Percentiles rank a stretch among this genome's conserved stretches.
phyloP scores from a whole-genome alignment of 2,329 filamentous ascomycete species.

The Seiridium unicorne region DNA sequence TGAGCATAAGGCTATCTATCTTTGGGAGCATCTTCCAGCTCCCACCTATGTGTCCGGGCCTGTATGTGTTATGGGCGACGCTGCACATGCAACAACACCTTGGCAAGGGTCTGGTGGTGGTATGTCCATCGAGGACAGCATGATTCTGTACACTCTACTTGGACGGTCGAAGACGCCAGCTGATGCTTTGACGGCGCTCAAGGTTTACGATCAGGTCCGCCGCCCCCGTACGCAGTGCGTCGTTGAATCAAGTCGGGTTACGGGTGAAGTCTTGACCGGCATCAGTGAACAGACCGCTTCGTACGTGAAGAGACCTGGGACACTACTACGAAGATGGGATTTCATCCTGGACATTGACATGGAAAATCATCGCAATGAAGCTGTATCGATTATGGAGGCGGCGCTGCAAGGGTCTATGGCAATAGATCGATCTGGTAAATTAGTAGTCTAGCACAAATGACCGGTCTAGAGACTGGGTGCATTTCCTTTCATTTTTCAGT shows the following conservation, averaged over 20 bases:
- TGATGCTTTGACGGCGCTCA: conserved; percentile 12
- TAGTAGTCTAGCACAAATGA: too few relatives aligned
- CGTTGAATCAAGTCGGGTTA: background rate
- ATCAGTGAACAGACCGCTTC: background rate
- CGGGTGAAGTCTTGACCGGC: background rate
- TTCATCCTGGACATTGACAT: conserved; percentile 2
- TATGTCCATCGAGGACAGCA: conserved; percentile 4
- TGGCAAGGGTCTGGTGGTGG: conserved; percentile 4
- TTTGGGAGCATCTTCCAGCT: conserved; percentile 19
- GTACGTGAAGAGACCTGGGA: background rate
- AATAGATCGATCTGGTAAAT: too few relatives aligned
- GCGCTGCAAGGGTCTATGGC: background rate
- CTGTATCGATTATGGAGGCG: background rate
- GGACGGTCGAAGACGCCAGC: conserved; percentile 9
- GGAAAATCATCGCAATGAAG: background rate
- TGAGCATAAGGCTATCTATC: conserved; percentile 17
- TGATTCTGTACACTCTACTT: conserved; percentile 14
- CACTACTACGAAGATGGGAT: background rate
- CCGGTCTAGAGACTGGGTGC: too few relatives aligned
- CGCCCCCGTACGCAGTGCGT: background rate
- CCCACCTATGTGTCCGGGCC: background rate
- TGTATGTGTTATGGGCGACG: conserved; percentile 2
- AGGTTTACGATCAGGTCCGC: background rate
- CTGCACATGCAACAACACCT: conserved; percentile 4
- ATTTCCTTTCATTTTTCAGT: too few relatives aligned